Evolutionary conservation across 1,284 basidiomycete species (phyloP).

Genomic region (Sporisorium sorghi): DNA sequence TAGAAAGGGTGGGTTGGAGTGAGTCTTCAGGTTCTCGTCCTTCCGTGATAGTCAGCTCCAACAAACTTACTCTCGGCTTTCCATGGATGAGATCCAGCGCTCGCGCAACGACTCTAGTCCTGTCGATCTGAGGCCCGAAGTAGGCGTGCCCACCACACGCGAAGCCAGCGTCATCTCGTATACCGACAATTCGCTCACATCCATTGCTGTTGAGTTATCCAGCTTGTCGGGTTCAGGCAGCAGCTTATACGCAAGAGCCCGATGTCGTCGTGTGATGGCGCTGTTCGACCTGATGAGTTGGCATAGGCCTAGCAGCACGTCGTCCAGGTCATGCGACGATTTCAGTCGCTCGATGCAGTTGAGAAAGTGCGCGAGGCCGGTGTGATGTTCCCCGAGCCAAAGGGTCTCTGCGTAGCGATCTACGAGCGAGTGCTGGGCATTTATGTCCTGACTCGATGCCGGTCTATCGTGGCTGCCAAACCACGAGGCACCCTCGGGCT

Average conservation of each 20-base stretch:
- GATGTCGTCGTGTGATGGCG: conserved; percentile 26
- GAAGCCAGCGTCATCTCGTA: conserved; percentile 23
- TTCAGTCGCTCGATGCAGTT: conserved; percentile 29
- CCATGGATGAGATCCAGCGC: conserved; percentile 37
- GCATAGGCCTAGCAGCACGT: conserved; percentile 29
- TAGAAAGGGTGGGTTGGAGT: neutral
- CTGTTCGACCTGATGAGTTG: conserved; percentile 30
- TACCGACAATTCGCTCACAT: neutral
- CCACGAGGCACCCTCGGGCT: conserved; percentile 22
- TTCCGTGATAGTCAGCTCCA: neutral
- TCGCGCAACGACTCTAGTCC: conserved; percentile 9
- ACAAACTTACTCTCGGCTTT: conserved; percentile 48
- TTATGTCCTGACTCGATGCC: neutral
- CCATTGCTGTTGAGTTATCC: neutral
- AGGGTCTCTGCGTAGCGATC: conserved; percentile 32
- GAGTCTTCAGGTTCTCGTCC: neutral
- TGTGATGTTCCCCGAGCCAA: conserved; percentile 51
- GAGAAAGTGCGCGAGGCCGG: conserved; percentile 38
- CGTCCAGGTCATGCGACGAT: conserved; percentile 16
- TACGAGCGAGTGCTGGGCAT: neutral
- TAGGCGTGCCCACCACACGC: conserved; percentile 8
- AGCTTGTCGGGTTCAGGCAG: neutral
- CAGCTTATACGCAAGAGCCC: conserved; percentile 4
- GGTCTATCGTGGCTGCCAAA: conserved; percentile 16
- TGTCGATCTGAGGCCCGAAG: neutral